A percentile compares a stretch with the other conserved stretches of the same genome.
Evolutionary conservation across 768 basidiomycete genomes (phyloP).

Genomic region (Dacryopinax spathularia): DNA sequence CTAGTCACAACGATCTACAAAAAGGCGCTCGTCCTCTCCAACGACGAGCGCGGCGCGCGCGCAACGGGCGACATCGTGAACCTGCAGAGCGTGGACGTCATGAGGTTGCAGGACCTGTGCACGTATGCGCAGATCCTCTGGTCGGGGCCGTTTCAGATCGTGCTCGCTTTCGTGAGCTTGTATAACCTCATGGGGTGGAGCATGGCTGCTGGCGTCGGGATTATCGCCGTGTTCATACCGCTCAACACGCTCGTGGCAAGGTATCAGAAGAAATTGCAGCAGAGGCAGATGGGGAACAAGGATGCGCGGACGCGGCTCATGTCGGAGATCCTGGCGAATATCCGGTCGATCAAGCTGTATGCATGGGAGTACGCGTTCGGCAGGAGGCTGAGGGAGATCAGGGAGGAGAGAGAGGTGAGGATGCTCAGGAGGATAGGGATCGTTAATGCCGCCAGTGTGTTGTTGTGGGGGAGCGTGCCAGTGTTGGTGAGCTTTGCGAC

Average conservation of each 20-base stretch:
- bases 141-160: constrained; percentile 81
- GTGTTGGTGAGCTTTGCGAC: constrained; percentile 69
- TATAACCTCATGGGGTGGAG: constrained; percentile 86
- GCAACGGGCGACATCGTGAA: constrained; percentile 90
- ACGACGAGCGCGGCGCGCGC: constrained; percentile 59
- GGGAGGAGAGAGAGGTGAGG: constrained; percentile 68
- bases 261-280: constrained; percentile 59
- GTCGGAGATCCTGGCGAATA: constrained; percentile 87
- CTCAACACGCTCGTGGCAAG: constrained; percentile 39
- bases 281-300: constrained; percentile 85
- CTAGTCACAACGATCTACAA: constrained; percentile 73
- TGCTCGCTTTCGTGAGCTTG: constrained; percentile 75
- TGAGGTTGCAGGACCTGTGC: constrained; percentile 64
- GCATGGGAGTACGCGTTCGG: constrained; percentile 92
- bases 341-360: constrained; percentile 82
- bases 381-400: constrained; percentile 56
- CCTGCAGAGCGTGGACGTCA: constrained; percentile 78
- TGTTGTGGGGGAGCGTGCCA: constrained; percentile 11
- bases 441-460: constrained; percentile 35
- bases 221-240: constrained; percentile 21
- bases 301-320: constrained; percentile 73
- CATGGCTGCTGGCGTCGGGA: constrained; percentile 68
- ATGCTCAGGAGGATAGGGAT: constrained; percentile 76
- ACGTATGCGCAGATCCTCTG: constrained; percentile 71
- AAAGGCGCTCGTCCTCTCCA: constrained; percentile 74